Conservation (phyloP, 75 land plant species). For the Larix kaempferi region DNA sequence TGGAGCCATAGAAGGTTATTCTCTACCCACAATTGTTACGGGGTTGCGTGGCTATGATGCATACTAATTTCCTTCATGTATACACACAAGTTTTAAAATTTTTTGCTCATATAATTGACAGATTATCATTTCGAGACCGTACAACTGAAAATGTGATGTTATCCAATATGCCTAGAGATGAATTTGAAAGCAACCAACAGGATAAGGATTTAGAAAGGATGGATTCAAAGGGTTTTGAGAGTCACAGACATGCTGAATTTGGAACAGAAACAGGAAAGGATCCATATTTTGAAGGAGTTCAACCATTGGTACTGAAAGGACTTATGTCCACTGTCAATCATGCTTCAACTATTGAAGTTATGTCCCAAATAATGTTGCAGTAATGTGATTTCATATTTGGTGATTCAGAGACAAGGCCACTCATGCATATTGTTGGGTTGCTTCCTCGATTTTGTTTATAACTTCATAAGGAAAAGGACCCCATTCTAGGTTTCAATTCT, state of each 20-base stretch:
- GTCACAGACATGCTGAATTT: slow-evolving; percentile 13
- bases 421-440: too few relatives aligned
- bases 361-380: slow-evolving; percentile 83
- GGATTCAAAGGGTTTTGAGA: slow-evolving; percentile 56
- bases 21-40: too few relatives aligned
- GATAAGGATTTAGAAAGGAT: slow-evolving; percentile 59
- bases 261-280: too few relatives aligned
- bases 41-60: too few relatives aligned
- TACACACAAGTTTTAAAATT: too few relatives aligned
- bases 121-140: too few relatives aligned
- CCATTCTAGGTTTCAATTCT: slow-evolving; percentile 38
- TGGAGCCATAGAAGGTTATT: too few relatives aligned
- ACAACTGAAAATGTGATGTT: slow-evolving; percentile 96
- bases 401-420: slow-evolving; percentile 74
- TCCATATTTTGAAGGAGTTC: slow-evolving; percentile 98
- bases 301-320: slow-evolving; percentile 97
- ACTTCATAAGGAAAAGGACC: slow-evolving; percentile 52
- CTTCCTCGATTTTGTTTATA: slow-evolving; percentile 96
- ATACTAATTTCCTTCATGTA: too few relatives aligned
- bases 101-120: too few relatives aligned
- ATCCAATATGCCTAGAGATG: slow-evolving; percentile 93
- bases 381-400: slow-evolving; percentile 96
- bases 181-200: too few relatives aligned
- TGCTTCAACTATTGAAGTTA: slow-evolving; percentile 88
- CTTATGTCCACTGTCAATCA: too few relatives aligned